A percentile compares a stretch with the other conserved stretches of the same genome.
Conservation (phyloP, 108 stramenopile genomes). For the Skeletonema menzelii region DNA sequence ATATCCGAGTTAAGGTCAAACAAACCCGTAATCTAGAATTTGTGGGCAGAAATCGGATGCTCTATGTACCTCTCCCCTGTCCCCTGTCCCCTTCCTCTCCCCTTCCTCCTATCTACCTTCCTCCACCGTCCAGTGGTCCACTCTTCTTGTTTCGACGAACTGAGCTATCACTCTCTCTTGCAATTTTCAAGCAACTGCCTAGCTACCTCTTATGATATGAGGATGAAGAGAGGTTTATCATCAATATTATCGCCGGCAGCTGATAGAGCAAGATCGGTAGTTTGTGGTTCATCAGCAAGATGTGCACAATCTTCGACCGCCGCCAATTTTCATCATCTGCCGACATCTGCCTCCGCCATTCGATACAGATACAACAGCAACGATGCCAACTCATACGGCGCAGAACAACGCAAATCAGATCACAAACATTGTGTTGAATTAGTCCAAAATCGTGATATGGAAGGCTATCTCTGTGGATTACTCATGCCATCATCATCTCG, state of each 20-base stretch:
- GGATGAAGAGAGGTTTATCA: background rate
- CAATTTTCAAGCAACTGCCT: background rate
- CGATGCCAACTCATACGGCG: background rate
- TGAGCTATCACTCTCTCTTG: no score
- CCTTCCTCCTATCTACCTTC: no score
- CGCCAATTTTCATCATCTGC: background rate
- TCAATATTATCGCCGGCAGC: background rate
- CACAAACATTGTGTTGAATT: constrained; percentile 76
- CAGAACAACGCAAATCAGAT: constrained; percentile 46
- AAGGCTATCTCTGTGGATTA: constrained; percentile 79
- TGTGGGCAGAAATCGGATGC: no score
- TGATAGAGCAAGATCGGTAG: no score
- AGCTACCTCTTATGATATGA: background rate
- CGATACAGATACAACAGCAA: background rate
- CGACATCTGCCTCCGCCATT: background rate
- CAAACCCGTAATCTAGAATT: no score
- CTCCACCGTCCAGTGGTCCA: no score
- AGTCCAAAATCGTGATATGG: constrained; percentile 72
- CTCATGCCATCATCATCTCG: constrained; percentile 67
- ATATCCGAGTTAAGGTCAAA: no score
- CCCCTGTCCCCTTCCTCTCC: no score
- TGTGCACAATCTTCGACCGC: background rate
- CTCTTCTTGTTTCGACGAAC: no score
- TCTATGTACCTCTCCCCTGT: no score
- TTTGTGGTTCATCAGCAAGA: background rate